phyloP scores from a whole-genome alignment of 768 basidiomycete genomes.

The Auriscalpium vulgare region DNA sequence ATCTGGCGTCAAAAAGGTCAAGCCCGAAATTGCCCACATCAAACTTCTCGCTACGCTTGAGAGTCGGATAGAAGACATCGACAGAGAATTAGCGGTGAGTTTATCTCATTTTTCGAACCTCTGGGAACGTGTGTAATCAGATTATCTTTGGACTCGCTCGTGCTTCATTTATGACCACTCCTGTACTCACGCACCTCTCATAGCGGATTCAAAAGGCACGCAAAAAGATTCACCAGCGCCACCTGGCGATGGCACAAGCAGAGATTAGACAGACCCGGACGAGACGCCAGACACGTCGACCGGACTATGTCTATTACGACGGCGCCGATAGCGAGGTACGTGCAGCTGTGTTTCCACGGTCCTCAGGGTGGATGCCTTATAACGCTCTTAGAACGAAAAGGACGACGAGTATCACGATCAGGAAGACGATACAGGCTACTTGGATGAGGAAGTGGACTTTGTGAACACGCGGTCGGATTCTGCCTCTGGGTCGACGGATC shows the following conservation, averaged over 20 bases:
- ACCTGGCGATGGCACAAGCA: conserved; percentile 59
- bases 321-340: conserved; percentile 59
- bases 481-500: conserved; percentile 9
- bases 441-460: conserved; percentile 41
- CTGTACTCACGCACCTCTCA: neutral
- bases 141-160: no score
- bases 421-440: conserved; percentile 35
- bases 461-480: conserved; percentile 20
- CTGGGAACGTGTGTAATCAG: neutral
- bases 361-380: neutral
- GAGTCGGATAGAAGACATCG: conserved; percentile 55
- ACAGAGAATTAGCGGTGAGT: conserved; percentile 66
- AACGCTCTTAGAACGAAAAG: conserved; percentile 47
- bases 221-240: conserved; percentile 62
- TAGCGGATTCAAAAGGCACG: conserved; percentile 68
- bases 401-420: conserved; percentile 30
- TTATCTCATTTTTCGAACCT: conserved; percentile 4
- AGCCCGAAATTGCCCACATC: conserved; percentile 54
- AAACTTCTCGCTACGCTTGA: conserved; percentile 56
- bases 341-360: conserved; percentile 13
- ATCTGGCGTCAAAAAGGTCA: conserved; percentile 41
- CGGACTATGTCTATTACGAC: conserved; percentile 76
- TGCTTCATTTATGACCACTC: neutral
- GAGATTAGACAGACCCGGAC: conserved; percentile 78
- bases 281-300: conserved; percentile 59